A percentile compares a stretch with the other conserved stretches of the same genome.
Conservation (phyloP, 2,329 filamentous ascomycete genomes). For the Pyrenochaeta sp. region DNA sequence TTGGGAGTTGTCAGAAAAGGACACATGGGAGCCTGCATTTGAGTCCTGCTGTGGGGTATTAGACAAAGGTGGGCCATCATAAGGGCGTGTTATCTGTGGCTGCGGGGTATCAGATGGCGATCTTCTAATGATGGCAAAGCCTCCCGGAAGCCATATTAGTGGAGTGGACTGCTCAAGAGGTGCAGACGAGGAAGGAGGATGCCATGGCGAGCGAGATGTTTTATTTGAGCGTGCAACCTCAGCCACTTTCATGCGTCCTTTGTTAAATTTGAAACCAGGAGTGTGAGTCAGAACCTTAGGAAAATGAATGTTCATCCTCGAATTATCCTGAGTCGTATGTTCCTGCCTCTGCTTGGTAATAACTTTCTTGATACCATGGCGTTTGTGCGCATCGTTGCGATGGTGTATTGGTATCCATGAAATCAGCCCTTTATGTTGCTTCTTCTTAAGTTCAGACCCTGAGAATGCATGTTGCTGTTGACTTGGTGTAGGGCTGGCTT, state of each 20-base stretch:
- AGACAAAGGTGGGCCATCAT: slow-evolving; percentile 5
- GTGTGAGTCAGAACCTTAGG: neutral
- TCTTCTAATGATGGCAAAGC: slow-evolving; percentile 31
- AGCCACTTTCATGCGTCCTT: neutral
- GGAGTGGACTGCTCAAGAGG: slow-evolving; percentile 10
- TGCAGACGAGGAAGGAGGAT: neutral
- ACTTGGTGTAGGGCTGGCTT: slow-evolving; percentile 6
- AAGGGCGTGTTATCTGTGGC: slow-evolving; percentile 3
- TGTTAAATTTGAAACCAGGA: neutral
- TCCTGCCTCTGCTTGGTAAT: too few relatives aligned
- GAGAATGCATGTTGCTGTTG: neutral
- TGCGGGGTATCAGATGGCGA: slow-evolving; percentile 15
- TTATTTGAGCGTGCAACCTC: neutral
- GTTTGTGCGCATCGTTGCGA: slow-evolving; percentile 4
- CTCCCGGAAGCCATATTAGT: slow-evolving; percentile 33
- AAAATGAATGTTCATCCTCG: neutral
- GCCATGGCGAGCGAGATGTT: neutral
- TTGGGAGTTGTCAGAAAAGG: slow-evolving; percentile 10
- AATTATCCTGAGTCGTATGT: too few relatives aligned
- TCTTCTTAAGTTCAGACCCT: slow-evolving; percentile 3
- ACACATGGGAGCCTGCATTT: slow-evolving; percentile 3
- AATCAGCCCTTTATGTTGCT: slow-evolving; percentile 16
- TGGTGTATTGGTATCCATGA: slow-evolving; percentile 28
- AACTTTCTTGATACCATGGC: neutral
- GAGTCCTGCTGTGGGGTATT: slow-evolving; percentile 5